Conservation (phyloP, 2,329 filamentous ascomycete genomes). For the Clonostachys rosea region DNA sequence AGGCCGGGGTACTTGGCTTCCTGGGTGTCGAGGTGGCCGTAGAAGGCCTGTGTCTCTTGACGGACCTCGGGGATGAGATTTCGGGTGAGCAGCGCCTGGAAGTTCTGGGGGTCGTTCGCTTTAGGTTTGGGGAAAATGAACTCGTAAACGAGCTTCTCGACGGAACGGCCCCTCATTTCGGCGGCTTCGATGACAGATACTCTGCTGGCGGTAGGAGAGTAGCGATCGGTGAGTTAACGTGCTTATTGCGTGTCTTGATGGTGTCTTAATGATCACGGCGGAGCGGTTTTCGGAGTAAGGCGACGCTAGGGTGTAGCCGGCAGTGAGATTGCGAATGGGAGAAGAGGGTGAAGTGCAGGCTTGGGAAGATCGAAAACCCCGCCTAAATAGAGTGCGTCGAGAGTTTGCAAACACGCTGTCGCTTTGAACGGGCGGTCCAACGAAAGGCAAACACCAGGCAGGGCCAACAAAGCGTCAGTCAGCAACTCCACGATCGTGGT, state of each 20-base stretch:
- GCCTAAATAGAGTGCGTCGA: no score
- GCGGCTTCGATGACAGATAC: background rate
- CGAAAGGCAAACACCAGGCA: no score
- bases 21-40: conserved; percentile 72
- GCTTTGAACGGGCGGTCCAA: no score
- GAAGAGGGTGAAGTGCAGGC: background rate
- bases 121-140: conserved; percentile 67
- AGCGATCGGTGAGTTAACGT: no score
- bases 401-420: no score
- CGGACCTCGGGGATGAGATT: conserved; percentile 73
- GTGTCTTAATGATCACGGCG: no score
- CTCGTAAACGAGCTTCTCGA: conserved; percentile 71
- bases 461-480: no score
- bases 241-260: no score
- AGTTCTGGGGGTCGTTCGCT: conserved; percentile 64
- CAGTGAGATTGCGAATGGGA: background rate
- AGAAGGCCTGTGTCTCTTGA: conserved; percentile 73
- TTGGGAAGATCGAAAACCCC: background rate
- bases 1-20: conserved; percentile 80
- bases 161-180: conserved; percentile 66
- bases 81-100: conserved; percentile 64
- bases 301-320: no score
- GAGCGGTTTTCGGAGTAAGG: no score
- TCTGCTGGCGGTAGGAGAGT: no score
- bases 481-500: no score